Conservation (phyloP, 495 filamentous ascomycete species). For the Penicillium flavigenum region DNA sequence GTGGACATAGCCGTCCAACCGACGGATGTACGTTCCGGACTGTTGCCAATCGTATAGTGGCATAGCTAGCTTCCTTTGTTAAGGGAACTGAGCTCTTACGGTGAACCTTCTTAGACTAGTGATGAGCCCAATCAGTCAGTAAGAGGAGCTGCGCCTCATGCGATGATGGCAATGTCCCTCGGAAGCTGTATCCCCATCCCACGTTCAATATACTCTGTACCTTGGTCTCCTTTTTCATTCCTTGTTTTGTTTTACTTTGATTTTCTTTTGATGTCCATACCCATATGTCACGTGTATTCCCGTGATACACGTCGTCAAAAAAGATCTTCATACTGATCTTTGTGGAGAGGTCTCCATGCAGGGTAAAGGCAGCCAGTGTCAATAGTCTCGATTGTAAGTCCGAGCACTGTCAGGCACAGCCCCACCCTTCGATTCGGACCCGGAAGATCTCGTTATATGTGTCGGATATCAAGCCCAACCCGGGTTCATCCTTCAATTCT, state of each 20-base stretch:
- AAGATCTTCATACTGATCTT: neutral
- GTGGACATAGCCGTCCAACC: neutral
- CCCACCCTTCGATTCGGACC: neutral
- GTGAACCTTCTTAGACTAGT: neutral
- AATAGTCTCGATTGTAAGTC: slow-evolving; percentile 3
- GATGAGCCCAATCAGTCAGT: neutral
- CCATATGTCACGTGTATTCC: neutral
- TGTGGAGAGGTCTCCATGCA: slow-evolving; percentile 10
- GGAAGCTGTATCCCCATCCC: neutral
- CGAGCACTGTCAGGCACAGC: slow-evolving; percentile 5
- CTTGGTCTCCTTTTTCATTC: neutral
- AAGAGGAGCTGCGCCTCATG: neutral
- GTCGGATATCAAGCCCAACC: neutral
- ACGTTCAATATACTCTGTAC: neutral
- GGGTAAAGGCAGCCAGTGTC: slow-evolving; percentile 9
- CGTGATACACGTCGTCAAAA: neutral
- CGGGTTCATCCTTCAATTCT: slow-evolving; percentile 1
- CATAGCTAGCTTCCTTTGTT: neutral
- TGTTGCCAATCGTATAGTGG: neutral
- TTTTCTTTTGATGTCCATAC: neutral
- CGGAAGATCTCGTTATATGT: slow-evolving; percentile 6
- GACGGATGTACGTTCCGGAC: neutral
- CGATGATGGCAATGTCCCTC: neutral
- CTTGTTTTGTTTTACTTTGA: neutral
- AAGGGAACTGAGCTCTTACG: neutral